Percentiles rank a stretch among this genome's conserved stretches.
Evolutionary conservation across 106 monocot species (phyloP).

Genomic region (Hemerocallis citrina): DNA sequence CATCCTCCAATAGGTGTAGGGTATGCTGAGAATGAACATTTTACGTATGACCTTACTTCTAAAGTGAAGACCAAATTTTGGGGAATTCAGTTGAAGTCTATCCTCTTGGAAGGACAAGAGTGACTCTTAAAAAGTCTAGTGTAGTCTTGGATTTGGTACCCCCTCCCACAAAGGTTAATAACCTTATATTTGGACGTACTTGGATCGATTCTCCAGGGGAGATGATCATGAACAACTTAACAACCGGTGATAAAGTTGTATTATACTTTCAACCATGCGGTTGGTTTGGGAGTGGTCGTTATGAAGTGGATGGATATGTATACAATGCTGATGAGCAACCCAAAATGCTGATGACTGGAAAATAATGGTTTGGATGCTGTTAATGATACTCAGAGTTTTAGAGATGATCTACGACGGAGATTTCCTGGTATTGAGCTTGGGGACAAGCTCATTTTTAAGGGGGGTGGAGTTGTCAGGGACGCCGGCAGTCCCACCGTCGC

Average conservation of each 20-base stretch:
- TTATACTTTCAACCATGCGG: slow-evolving; percentile 92
- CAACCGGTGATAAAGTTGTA: slow-evolving; percentile 88
- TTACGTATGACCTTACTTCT: slow-evolving; percentile 85
- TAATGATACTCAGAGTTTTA: too few relatives aligned
- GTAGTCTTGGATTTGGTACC: slow-evolving; percentile 83
- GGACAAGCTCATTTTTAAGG: too few relatives aligned
- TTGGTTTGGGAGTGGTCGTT: slow-evolving; percentile 95
- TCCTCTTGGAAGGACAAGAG: slow-evolving; percentile 93
- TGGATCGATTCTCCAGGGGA: slow-evolving; percentile 91
- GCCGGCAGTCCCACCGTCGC: too few relatives aligned
- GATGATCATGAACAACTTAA: slow-evolving; percentile 87
- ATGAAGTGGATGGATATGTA: too few relatives aligned
- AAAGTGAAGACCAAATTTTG: slow-evolving; percentile 91
- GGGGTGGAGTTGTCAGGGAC: too few relatives aligned
- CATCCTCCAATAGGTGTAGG: slow-evolving; percentile 91
- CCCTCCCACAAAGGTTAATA: slow-evolving; percentile 77
- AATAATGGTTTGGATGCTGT: too few relatives aligned
- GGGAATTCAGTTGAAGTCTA: slow-evolving; percentile 80
- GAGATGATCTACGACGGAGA: too few relatives aligned
- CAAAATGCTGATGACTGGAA: too few relatives aligned
- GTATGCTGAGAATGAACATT: slow-evolving; percentile 92
- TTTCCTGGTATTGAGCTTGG: too few relatives aligned
- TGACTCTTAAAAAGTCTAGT: slow-evolving; percentile 67
- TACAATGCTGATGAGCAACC: too few relatives aligned
- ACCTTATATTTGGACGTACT: slow-evolving; percentile 89